Evolutionary conservation across 768 basidiomycete genomes (phyloP).

Genomic region (Lentinula sp.): DNA sequence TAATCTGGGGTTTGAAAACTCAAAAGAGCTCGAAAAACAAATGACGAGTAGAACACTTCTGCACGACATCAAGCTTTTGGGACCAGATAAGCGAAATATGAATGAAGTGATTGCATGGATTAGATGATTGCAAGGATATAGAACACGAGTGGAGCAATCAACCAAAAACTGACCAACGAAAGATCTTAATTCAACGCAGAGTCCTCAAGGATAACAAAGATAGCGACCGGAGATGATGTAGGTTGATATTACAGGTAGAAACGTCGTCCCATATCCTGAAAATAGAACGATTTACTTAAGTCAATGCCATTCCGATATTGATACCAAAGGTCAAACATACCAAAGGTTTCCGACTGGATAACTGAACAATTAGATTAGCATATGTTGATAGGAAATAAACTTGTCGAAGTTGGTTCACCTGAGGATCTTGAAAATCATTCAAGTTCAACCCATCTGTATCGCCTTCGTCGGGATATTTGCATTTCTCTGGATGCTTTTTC

Average conservation of each 20-base stretch:
- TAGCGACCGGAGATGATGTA: background rate
- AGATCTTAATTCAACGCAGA: background rate
- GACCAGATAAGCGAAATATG: no score
- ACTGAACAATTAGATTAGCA: background rate
- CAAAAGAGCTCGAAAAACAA: no score
- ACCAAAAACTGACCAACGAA: background rate
- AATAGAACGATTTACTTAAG: background rate
- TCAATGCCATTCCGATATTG: background rate
- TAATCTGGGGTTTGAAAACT: no score
- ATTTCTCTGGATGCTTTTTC: background rate
- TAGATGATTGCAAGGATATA: background rate
- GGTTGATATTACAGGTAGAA: background rate
- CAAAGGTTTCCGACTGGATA: background rate
- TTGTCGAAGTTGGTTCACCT: background rate
- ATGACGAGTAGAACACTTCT: no score
- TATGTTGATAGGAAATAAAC: no score
- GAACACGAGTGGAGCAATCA: background rate
- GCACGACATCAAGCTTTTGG: no score
- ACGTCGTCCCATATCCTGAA: background rate
- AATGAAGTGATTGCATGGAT: no score
- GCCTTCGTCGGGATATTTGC: background rate
- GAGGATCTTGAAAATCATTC: conserved; percentile 6
- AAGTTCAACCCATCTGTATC: conserved; percentile 5
- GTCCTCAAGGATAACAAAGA: background rate
- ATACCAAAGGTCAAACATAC: background rate